Conservation (phyloP, 768 basidiomycete species). For the Rhizopogon vulgaris region DNA sequence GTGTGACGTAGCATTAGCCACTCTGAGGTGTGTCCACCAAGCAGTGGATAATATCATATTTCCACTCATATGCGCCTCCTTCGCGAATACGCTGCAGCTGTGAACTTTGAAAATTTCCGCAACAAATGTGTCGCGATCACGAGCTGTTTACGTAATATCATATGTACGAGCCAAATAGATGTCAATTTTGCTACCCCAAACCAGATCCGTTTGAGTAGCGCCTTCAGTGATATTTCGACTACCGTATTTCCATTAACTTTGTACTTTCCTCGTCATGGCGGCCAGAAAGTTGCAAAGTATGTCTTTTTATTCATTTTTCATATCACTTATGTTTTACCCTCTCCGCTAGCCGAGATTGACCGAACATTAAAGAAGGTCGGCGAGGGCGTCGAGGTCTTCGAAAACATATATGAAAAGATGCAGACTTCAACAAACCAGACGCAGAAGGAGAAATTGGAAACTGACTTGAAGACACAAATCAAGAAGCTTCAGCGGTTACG, state of each 20-base stretch:
- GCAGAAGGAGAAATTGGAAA: slow-evolving; percentile 98
- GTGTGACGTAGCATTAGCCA: too few relatives aligned
- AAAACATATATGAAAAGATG: slow-evolving; percentile 98
- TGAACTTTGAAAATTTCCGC: too few relatives aligned
- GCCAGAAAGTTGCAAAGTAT: slow-evolving; percentile 86
- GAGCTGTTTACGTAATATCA: slow-evolving; percentile 18
- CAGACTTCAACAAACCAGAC: slow-evolving; percentile 92
- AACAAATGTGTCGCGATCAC: too few relatives aligned
- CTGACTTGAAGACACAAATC: slow-evolving; percentile 95
- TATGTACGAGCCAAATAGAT: slow-evolving; percentile 1
- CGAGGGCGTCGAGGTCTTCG: slow-evolving; percentile 93
- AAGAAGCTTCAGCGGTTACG: slow-evolving; percentile 85
- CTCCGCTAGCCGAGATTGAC: slow-evolving; percentile 89
- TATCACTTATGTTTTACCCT: neutral
- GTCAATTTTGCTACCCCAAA: slow-evolving; percentile 4
- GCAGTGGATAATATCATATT: too few relatives aligned
- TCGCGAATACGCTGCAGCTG: too few relatives aligned
- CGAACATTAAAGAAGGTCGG: slow-evolving; percentile 95
- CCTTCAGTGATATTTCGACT: slow-evolving; percentile 2
- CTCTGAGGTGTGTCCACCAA: too few relatives aligned
- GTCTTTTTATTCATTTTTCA: slow-evolving; percentile 7
- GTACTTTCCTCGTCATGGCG: slow-evolving; percentile 55
- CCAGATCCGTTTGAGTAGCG: neutral
- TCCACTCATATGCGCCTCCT: too few relatives aligned
- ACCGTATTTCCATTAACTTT: slow-evolving; percentile 3